Conservation (phyloP, 176 grass and related monocot genomes). For the Juncus effusus region DNA sequence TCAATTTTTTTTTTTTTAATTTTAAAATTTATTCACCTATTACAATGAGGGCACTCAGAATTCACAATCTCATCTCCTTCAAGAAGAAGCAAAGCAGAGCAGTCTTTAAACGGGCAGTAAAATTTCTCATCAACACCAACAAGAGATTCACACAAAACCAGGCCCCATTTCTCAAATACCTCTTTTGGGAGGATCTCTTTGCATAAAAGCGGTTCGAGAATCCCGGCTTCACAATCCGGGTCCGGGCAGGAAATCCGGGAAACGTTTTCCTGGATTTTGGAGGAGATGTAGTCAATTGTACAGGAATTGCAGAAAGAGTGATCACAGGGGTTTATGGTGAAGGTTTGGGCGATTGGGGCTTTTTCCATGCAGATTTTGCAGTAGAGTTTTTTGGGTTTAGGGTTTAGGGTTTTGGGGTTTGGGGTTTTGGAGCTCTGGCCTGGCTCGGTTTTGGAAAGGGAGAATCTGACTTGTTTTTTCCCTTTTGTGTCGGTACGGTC, state of each 20-base stretch:
- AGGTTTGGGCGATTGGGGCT: neutral
- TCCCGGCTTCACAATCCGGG: slow-evolving; percentile 1
- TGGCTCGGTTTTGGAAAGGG: too few relatives aligned
- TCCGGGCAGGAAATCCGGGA: neutral
- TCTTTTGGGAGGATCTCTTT: neutral
- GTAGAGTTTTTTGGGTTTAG: neutral
- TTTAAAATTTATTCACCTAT: neutral
- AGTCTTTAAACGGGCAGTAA: slow-evolving; percentile 30
- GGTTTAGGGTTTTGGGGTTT: too few relatives aligned
- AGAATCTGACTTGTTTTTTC: too few relatives aligned
- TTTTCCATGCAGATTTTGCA: slow-evolving; percentile 65
- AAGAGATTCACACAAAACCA: slow-evolving; percentile 12
- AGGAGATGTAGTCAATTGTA: slow-evolving; percentile 11
- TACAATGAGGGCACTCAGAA: slow-evolving; percentile 57
- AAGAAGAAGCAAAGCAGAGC: slow-evolving; percentile 18
- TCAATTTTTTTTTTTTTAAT: too few relatives aligned
- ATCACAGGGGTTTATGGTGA: slow-evolving; percentile 12
- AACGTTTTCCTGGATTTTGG: slow-evolving; percentile 12
- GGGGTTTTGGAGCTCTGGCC: too few relatives aligned
- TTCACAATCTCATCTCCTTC: slow-evolving; percentile 14
- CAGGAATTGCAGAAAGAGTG: slow-evolving; percentile 26
- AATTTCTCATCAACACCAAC: slow-evolving; percentile 1
- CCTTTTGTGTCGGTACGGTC: too few relatives aligned
- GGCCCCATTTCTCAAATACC: slow-evolving; percentile 20
- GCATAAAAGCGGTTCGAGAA: slow-evolving; percentile 6